These are phyloP conservation scores for Hydrangea macrophylla DNA, from an alignment of 148 eudicot genomes.

Conservation along the genomic window DNA sequence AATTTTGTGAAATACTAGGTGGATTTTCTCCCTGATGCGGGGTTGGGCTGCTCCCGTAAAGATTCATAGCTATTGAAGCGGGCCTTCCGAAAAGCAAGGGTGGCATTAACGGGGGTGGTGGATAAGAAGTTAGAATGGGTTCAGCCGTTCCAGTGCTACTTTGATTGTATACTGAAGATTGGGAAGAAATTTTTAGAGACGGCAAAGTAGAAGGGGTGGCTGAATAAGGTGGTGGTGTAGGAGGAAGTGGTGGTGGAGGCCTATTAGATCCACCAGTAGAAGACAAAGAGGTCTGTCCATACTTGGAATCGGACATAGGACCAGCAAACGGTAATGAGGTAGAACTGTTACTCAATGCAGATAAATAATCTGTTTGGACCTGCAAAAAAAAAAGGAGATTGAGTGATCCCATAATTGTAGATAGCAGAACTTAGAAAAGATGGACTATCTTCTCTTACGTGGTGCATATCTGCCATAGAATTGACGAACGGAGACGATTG, in stretches of 20 bases:
- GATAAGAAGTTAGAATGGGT: conserved; percentile 36
- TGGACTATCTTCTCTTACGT: conserved; percentile 43
- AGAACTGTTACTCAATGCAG: conserved; percentile 35
- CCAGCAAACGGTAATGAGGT: conserved; percentile 27
- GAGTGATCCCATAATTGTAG: neutral
- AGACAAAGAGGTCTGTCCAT: conserved; percentile 44
- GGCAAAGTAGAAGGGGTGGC: conserved; percentile 27
- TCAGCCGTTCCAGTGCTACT: conserved; percentile 45
- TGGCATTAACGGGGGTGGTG: conserved; percentile 43
- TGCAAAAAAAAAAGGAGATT: conserved; percentile 26
- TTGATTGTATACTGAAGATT: conserved; percentile 53
- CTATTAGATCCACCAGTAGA: conserved; percentile 56
- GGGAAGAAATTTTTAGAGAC: conserved; percentile 45
- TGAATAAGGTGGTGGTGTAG: conserved; percentile 86
- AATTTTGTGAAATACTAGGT: conserved; percentile 44
- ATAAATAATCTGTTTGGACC: conserved; percentile 54
- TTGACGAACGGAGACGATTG: conserved; percentile 48
- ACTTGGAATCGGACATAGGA: conserved; percentile 45
- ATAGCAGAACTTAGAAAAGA: conserved; percentile 1
- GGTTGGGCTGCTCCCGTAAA: conserved; percentile 46
- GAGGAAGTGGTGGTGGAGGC: conserved; percentile 92
- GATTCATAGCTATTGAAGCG: conserved; percentile 34
- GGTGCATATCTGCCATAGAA: conserved; percentile 53
- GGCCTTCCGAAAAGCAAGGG: conserved; percentile 66
- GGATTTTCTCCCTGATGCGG: conserved; percentile 51